Conservation (phyloP, 306 rosid genomes). For the Quercus gilva region DNA sequence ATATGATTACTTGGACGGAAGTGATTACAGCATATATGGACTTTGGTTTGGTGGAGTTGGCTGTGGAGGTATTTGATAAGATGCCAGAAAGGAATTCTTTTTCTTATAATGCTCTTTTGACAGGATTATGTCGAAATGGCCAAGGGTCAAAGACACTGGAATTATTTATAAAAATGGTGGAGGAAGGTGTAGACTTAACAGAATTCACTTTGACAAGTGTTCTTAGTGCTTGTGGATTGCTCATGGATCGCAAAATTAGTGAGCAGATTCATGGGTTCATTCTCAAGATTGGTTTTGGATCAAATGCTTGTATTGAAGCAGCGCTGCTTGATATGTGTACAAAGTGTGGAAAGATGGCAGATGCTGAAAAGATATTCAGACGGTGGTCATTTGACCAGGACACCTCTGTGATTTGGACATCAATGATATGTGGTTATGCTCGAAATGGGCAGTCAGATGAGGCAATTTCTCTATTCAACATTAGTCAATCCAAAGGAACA, state of each 20-base stretch:
- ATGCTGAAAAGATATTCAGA: slow-evolving; percentile 58
- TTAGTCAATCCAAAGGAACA: slow-evolving; percentile 50
- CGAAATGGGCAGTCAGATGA: slow-evolving; percentile 53
- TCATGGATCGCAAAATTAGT: slow-evolving; percentile 39
- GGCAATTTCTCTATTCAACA: slow-evolving; percentile 61
- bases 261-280: slow-evolving; percentile 72
- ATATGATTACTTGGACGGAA: slow-evolving; percentile 72
- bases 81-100: slow-evolving; percentile 61
- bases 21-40: slow-evolving; percentile 65
- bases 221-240: slow-evolving; percentile 65
- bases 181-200: slow-evolving; percentile 51
- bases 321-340: slow-evolving; percentile 83
- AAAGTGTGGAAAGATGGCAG: slow-evolving; percentile 66
- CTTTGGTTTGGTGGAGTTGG: slow-evolving; percentile 56
- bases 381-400: slow-evolving; percentile 51
- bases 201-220: slow-evolving; percentile 63
- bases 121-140: slow-evolving; percentile 68
- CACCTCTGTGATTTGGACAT: slow-evolving; percentile 54
- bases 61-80: slow-evolving; percentile 49
- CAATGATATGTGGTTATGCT: slow-evolving; percentile 75
- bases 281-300: slow-evolving; percentile 59
- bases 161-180: slow-evolving; percentile 55
- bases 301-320: slow-evolving; percentile 58
- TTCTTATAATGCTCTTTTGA: slow-evolving; percentile 64
- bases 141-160: slow-evolving; percentile 54